These are phyloP conservation scores for Gnomoniopsis smithogilvyi DNA, from an alignment of 2,329 filamentous ascomycete genomes.

Conservation along the genomic window DNA sequence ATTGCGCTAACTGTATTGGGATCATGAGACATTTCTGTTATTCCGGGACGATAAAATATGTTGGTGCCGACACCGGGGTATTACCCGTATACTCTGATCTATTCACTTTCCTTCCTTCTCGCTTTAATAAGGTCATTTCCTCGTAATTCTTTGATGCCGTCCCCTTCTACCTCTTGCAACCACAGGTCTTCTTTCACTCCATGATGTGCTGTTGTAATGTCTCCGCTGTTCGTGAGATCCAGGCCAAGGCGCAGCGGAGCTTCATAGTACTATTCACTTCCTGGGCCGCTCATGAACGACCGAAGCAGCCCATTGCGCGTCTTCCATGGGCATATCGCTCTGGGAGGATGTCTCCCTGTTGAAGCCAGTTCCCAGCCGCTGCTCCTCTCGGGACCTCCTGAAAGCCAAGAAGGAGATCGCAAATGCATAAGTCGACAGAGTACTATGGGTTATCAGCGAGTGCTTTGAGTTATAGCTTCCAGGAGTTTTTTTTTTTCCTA, in stretches of 20 bases:
- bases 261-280: neutral
- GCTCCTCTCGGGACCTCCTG: neutral
- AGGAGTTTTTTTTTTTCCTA: neutral
- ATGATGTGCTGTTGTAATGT: no score
- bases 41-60: no score
- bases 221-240: neutral
- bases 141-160: no score
- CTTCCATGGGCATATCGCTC: neutral
- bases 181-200: no score
- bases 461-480: no score
- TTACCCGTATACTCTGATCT: no score
- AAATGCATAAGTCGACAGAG: constrained; percentile 1
- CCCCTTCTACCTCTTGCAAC: no score
- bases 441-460: neutral
- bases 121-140: no score
- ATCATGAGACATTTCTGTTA: no score
- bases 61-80: no score
- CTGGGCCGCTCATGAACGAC: neutral
- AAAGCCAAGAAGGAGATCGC: neutral
- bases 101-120: no score
- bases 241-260: neutral
- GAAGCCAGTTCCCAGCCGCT: neutral
- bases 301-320: neutral
- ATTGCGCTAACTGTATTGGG: no score
- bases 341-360: neutral